Base-by-base conservation (phyloP, 257 asterid species). In the Ophiorrhiza pumila region DNA sequence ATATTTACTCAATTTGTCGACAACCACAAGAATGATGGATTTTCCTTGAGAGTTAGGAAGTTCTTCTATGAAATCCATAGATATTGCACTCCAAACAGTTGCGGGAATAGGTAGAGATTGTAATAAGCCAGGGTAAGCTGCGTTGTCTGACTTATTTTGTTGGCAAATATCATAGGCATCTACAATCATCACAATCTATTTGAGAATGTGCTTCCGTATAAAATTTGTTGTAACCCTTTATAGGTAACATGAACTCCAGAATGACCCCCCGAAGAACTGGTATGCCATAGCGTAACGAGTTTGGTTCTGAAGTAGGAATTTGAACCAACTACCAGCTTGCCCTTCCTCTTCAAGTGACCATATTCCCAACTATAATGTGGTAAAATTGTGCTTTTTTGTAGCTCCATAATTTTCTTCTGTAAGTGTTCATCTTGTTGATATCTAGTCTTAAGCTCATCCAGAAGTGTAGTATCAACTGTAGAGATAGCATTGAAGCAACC, bases 41-140 rank as follows among this genome's bases (percentile, higher is more conserved):
- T 50, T 13, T 0, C 55, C 25, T 14, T 52, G n/a, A 6, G 25
- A 56, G 0, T 35, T 18, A 10, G 74, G 66, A 6, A 71, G 5
- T 15, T 65, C 65, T 2, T 49, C 18, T 6, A 71, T 37, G 17
- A 55, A 70, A 41, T 56, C 74, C 74, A 56, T 39, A 7, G 37
- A 18, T 7, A 57, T 22, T 0, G 35, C 23, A 2, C 5, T 2
- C 74, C 74, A 47, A 1, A 39, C 59, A n/a, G 34, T 8, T 2
- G 29, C 9, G 3, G 66, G 64, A 2, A 71, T 55, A 0, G 55
- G 66, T 0, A 71, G 23, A 22, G 67, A 25, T 32, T 71, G 64
- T 4, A 71, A 14, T n/a, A 56, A 5, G 0, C 67, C 12, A 14
- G 53, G 74, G 7, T 10, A 13, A 3, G 23, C 18, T 42, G 25